Percentiles rank a stretch among this genome's conserved stretches.
Conservation (phyloP, 306 rosid species). For the Coriaria nepalensis region DNA sequence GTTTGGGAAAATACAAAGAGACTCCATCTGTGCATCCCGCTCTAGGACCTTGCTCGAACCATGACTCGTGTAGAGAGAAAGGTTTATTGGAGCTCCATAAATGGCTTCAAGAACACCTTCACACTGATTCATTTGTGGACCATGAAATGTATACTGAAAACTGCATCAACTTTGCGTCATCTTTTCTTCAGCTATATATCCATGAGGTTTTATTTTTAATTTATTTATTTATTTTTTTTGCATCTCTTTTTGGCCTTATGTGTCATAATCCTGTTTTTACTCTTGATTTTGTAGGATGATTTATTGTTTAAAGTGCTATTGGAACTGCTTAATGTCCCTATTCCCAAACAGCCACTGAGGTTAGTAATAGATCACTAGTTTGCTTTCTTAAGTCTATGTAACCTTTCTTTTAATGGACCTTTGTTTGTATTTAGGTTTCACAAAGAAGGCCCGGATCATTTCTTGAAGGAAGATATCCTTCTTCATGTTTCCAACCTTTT, state of each 20-base stretch:
- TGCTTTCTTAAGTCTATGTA: no score
- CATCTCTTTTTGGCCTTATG: no score
- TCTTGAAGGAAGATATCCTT: constrained; percentile 31
- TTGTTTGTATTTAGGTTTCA: constrained; percentile 16
- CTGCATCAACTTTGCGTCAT: constrained; percentile 51
- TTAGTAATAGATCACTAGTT: constrained; percentile 32
- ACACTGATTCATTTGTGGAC: constrained; percentile 25
- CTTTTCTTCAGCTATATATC: constrained; percentile 62
- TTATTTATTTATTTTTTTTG: no score
- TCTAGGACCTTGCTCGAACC: constrained; percentile 21
- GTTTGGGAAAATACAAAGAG: constrained; percentile 22
- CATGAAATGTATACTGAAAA: constrained; percentile 32
- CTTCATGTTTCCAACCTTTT: constrained; percentile 43
- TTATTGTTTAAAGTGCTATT: constrained; percentile 69
- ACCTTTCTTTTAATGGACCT: constrained; percentile 1
- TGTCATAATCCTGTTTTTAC: constrained; percentile 9
- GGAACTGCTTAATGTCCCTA: constrained; percentile 45
- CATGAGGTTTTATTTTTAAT: constrained; percentile 80
- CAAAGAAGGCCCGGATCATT: constrained; percentile 22
- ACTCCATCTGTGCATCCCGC: constrained; percentile 23
- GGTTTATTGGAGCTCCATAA: constrained; percentile 47
- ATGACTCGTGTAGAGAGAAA: constrained; percentile 25
- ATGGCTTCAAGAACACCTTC: constrained; percentile 71
- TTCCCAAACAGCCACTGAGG: constrained; percentile 31
- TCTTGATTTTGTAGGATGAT: constrained; percentile 68